phyloP scores from a whole-genome alignment of 2,329 filamentous ascomycete species.

The Monascus ruber region DNA sequence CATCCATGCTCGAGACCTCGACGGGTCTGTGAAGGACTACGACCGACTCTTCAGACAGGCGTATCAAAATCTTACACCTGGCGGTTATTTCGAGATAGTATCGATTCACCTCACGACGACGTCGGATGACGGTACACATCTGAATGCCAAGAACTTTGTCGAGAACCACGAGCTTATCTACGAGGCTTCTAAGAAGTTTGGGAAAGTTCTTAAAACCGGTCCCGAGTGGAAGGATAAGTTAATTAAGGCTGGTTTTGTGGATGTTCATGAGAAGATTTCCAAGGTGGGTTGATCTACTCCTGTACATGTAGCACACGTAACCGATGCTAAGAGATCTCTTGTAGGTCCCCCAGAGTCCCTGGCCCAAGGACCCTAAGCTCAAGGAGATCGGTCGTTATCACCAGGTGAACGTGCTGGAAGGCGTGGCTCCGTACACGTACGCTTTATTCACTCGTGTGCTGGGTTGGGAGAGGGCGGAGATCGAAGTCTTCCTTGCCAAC shows the following conservation, averaged over 20 bases:
- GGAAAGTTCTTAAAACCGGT: constrained; percentile 24
- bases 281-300: constrained; percentile 23
- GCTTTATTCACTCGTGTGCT: constrained; percentile 21
- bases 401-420: constrained; percentile 18
- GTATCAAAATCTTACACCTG: neutral
- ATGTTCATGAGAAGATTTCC: constrained; percentile 38
- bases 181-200: constrained; percentile 19
- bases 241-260: constrained; percentile 42
- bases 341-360: constrained; percentile 32
- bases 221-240: constrained; percentile 32
- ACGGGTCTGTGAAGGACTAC: constrained; percentile 6
- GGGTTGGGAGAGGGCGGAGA: constrained; percentile 26
- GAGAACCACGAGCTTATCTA: constrained; percentile 13
- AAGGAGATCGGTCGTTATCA: constrained; percentile 30
- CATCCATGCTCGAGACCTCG: constrained; percentile 34
- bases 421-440: constrained; percentile 19
- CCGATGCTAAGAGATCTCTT: neutral
- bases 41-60: neutral
- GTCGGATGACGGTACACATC: neutral
- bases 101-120: neutral
- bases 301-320: neutral
- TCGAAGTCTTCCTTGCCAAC: constrained; percentile 26
- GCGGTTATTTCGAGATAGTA: neutral
- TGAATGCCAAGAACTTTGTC: neutral
- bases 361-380: constrained; percentile 37